Percentiles rank a stretch among this genome's conserved stretches.
Evolutionary conservation across 208 protist genomes (phyloP).

Genomic region (Leishmania arabica): DNA sequence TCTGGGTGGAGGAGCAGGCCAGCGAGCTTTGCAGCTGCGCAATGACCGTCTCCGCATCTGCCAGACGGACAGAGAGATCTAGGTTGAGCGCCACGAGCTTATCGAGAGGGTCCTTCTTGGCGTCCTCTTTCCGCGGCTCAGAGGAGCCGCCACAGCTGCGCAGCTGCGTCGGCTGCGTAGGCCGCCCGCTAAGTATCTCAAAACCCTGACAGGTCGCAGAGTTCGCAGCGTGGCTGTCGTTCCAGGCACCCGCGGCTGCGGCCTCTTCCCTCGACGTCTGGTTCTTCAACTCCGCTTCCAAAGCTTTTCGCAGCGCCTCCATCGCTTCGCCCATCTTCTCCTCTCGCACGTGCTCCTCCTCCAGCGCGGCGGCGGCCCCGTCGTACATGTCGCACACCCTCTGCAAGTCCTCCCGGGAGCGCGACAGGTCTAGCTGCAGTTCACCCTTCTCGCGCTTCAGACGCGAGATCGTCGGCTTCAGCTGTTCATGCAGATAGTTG

Average conservation of each 20-base stretch:
- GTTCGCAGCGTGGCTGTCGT: background rate
- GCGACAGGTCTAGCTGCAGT: slow-evolving; percentile 34
- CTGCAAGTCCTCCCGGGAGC: slow-evolving; percentile 27
- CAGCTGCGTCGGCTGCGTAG: slow-evolving; percentile 15
- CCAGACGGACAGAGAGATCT: slow-evolving; percentile 38
- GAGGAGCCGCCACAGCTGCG: background rate
- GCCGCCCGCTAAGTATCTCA: background rate
- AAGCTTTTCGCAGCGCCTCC: slow-evolving; percentile 30
- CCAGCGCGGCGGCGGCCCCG: slow-evolving; percentile 22
- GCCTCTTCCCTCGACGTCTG: background rate
- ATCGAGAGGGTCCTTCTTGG: slow-evolving; percentile 11
- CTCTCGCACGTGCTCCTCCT: slow-evolving; percentile 36
- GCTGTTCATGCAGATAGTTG: slow-evolving; percentile 32
- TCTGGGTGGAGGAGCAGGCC: slow-evolving; percentile 22
- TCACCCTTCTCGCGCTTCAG: slow-evolving; percentile 25
- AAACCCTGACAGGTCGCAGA: slow-evolving; percentile 3
- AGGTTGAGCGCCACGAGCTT: slow-evolving; percentile 35
- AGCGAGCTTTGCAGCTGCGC: slow-evolving; percentile 32
- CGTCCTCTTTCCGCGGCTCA: background rate
- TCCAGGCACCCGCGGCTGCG: background rate
- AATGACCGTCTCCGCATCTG: slow-evolving; percentile 39
- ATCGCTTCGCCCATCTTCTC: slow-evolving; percentile 53
- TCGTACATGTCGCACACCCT: slow-evolving; percentile 27
- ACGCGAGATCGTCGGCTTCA: slow-evolving; percentile 32
- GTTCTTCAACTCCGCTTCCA: slow-evolving; percentile 24